These are phyloP conservation scores for Penicillium soppii DNA, from an alignment of 495 filamentous ascomycete genomes.

Conservation along the genomic window DNA sequence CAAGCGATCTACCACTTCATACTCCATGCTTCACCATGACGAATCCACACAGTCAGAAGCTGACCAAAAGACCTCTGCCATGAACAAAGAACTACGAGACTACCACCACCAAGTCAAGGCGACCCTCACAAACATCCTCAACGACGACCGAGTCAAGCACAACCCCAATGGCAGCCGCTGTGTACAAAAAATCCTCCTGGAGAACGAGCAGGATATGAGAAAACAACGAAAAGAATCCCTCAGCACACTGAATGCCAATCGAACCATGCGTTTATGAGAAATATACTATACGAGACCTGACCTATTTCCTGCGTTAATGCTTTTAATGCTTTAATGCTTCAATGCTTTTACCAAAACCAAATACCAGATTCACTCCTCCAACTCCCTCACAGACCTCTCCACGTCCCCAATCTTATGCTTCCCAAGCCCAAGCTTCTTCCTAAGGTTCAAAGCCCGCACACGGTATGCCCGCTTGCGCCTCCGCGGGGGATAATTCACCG, in stretches of 20 bases:
- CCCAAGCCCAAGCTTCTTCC: slow-evolving; percentile 1
- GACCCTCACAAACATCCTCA: slow-evolving; percentile 9
- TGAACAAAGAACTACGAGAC: neutral
- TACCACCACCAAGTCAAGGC: slow-evolving; percentile 5
- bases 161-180: slow-evolving; percentile 2
- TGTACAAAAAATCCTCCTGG: neutral
- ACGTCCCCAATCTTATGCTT: neutral
- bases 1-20: neutral
- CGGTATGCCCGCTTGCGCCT: slow-evolving; percentile 10
- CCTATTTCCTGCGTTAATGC: neutral
- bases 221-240: slow-evolving; percentile 3
- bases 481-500: slow-evolving; percentile 20
- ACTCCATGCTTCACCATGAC: neutral
- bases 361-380: neutral
- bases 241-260: neutral
- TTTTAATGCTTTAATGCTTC: neutral
- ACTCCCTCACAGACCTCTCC: neutral
- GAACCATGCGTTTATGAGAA: neutral
- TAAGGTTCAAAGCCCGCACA: neutral
- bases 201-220: slow-evolving; percentile 3
- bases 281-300: neutral
- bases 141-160: slow-evolving; percentile 6
- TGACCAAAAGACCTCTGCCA: neutral
- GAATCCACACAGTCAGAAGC: neutral
- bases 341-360: neutral